Percentiles rank a stretch among this genome's conserved stretches.
Conservation (phyloP, 2,329 filamentous ascomycete genomes). For the Phaeosphaeriaceae sp. region DNA sequence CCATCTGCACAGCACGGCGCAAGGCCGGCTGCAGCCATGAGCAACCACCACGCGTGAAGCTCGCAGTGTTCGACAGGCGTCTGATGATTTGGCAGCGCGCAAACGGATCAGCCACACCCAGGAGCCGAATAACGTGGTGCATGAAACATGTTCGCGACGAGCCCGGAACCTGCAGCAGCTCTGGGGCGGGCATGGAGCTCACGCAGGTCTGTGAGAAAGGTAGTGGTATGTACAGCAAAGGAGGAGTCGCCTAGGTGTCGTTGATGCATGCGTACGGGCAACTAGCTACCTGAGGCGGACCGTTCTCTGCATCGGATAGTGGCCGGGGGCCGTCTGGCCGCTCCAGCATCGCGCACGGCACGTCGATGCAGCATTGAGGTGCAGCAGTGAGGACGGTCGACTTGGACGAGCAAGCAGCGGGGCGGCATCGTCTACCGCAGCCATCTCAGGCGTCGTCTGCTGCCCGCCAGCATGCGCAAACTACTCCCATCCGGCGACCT, state of each 20-base stretch:
- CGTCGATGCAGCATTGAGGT: slow-evolving; percentile 8
- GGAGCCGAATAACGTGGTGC: slow-evolving; percentile 23
- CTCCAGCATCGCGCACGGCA: slow-evolving; percentile 22
- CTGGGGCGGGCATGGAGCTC: neutral
- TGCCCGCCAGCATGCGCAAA: neutral
- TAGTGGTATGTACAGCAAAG: neutral
- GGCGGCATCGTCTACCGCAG: neutral
- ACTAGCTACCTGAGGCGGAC: neutral
- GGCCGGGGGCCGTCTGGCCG: slow-evolving; percentile 31
- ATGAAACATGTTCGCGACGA: slow-evolving; percentile 47
- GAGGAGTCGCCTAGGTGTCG: neutral
- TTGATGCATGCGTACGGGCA: neutral
- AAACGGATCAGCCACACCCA: slow-evolving; percentile 35
- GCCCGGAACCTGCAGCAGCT: slow-evolving; percentile 11
- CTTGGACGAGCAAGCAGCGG: neutral
- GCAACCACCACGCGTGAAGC: slow-evolving; percentile 27
- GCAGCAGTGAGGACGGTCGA: neutral
- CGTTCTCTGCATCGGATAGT: slow-evolving; percentile 8
- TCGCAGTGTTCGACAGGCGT: slow-evolving; percentile 34
- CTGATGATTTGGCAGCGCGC: slow-evolving; percentile 45
- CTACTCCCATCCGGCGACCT: slow-evolving; percentile 14
- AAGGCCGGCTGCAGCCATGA: slow-evolving; percentile 10
- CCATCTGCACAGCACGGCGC: slow-evolving; percentile 3
- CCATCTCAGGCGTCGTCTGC: neutral
- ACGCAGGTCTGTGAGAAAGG: neutral